A percentile compares a stretch with the other conserved stretches of the same genome.
phyloP scores from a whole-genome alignment of 176 grass and related monocot genomes.

The Musa schizocarpa region DNA sequence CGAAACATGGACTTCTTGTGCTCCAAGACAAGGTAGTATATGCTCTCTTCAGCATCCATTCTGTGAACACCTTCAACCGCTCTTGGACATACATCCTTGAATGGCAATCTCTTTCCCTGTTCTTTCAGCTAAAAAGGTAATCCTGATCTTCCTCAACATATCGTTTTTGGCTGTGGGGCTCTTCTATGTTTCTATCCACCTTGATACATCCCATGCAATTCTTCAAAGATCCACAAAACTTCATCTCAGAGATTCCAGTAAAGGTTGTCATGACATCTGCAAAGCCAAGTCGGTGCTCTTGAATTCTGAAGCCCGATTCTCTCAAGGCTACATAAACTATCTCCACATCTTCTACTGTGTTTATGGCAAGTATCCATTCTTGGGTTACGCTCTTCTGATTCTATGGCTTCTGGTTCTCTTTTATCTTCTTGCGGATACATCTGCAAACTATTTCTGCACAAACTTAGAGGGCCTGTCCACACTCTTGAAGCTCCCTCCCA shows the following conservation, averaged over 20 bases:
- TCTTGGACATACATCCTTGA: background rate
- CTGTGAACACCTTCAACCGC: too few species aligned
- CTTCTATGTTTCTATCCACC: background rate
- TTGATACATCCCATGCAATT: background rate
- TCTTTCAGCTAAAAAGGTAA: background rate
- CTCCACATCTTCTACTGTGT: slow-evolving; percentile 46
- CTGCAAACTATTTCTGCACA: slow-evolving; percentile 63
- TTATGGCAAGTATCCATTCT: slow-evolving; percentile 17
- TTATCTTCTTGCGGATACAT: slow-evolving; percentile 67
- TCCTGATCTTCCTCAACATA: slow-evolving; percentile 2
- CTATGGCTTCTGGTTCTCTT: slow-evolving; percentile 59
- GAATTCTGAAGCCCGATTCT: background rate
- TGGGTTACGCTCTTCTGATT: slow-evolving; percentile 27
- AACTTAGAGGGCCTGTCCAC: slow-evolving; percentile 50
- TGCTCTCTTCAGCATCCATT: too few species aligned
- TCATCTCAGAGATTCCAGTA: background rate
- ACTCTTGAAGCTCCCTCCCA: slow-evolving; percentile 41
- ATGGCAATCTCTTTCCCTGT: background rate
- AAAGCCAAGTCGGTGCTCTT: slow-evolving; percentile 13
- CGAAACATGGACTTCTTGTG: background rate
- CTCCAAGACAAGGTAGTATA: too few species aligned
- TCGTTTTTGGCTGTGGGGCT: slow-evolving; percentile 4
- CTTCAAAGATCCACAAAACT: background rate
- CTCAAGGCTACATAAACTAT: slow-evolving; percentile 47
- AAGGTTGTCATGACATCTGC: slow-evolving; percentile 16